A percentile compares a stretch with the other conserved stretches of the same genome.
Evolutionary conservation across 176 grass and related monocot genomes (phyloP).

Genomic region (Aechmea fasciata): DNA sequence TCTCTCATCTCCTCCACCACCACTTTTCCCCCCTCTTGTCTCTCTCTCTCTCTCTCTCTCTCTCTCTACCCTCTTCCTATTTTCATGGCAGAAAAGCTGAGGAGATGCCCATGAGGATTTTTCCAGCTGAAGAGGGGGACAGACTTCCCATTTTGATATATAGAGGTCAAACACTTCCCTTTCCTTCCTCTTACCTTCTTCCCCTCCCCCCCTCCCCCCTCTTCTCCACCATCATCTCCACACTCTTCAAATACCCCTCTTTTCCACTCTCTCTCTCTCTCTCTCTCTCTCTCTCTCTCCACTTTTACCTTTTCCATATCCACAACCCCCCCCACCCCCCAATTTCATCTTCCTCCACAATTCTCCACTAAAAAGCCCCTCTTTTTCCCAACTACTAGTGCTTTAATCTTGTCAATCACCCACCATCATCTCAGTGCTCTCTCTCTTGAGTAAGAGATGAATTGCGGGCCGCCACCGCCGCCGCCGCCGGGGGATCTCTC

Average conservation of each 20-base stretch:
- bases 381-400: slow-evolving; percentile 6
- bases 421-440: slow-evolving; percentile 9
- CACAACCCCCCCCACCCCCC: not conserved
- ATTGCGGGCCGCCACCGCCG: slow-evolving; percentile 40
- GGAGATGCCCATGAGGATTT: slow-evolving; percentile 47
- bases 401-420: slow-evolving; percentile 6
- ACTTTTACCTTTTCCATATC: slow-evolving; percentile 30
- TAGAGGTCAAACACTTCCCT: not conserved
- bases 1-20: not conserved
- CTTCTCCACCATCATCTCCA: not conserved
- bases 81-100: slow-evolving; percentile 74
- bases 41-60: slow-evolving; percentile 16
- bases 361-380: slow-evolving; percentile 6
- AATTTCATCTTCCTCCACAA: slow-evolving; percentile 5
- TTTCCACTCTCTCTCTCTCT: slow-evolving; percentile 35
- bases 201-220: not conserved
- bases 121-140: slow-evolving; percentile 14
- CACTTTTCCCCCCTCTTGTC: not conserved
- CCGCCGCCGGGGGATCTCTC: slow-evolving; percentile 44
- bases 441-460: slow-evolving; percentile 39
- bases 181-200: slow-evolving; percentile 29
- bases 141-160: slow-evolving; percentile 44
- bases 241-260: slow-evolving; percentile 22
- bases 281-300: slow-evolving; percentile 29
- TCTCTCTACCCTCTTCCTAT: slow-evolving; percentile 15